Base-by-base conservation (phyloP, 768 basidiomycete species). In the Boletus edulis region DNA sequence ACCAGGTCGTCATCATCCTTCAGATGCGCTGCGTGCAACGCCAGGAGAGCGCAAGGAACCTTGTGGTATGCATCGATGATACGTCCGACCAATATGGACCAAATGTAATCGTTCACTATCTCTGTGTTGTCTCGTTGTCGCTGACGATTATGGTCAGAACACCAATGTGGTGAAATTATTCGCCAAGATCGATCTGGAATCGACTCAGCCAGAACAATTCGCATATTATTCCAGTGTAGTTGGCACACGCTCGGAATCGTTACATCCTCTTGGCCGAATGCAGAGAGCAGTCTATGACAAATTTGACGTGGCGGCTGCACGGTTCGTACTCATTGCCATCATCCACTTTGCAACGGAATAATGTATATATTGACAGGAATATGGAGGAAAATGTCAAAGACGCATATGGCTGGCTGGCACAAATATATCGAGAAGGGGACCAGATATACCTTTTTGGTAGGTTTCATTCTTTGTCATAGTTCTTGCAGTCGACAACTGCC, bases 41-140 rank as follows among this genome's bases (percentile, higher is more conserved):
- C 18, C 18, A 11, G n/a, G 3, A 1, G 3, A 15, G 34, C 32
- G 1, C 18, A 0, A 54, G 87, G 43, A 80, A 61, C 43, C 29
- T 63, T 52, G 65, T 47, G 37, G 71, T 46, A 51, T 64, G 56
- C n/a, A 59, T 64, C 24, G 64, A 64, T 13, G 62, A 63, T 0
- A 62, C 60, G 1, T 58, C 64, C 0, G 63, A 65, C 18, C n/a
- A 42, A 4, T 51, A 52, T 38, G 63, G 60, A 27, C 38, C 24
- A 78, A 60, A 75, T 64, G 87, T 85, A 29, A 31, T 55, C 29
- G 75, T 71, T 17, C 15, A 13, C 17, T n/a, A 38, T 40, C 13
- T 34, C 35, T 6, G 2, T 5, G 18, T 5, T 15, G 3, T 11
- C 1, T 5, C 9, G 8, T 37, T 47, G 12, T 12, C 5, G 27